Evolutionary conservation across 2,329 filamentous ascomycete genomes (phyloP), one percentile per base, ranked within the genome.

Genomic region (Fulvia fulva): DNA sequence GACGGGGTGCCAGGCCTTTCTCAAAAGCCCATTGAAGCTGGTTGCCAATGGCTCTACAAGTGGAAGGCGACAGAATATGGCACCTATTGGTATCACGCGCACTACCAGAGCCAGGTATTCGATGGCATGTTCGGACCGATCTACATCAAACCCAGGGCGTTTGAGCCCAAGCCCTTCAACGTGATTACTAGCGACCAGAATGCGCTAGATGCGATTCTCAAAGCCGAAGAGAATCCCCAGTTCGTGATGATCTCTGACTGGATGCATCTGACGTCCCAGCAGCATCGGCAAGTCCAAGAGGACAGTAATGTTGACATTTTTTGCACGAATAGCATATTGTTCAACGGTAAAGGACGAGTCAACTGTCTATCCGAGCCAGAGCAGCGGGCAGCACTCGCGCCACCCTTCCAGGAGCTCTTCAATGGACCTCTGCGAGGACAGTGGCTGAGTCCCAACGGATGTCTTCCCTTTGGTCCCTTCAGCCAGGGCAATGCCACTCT

Each of bases 1-100:
- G 64, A 66, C 49, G 64, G 64, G 19, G 61, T 63, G 19, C 58
- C 63, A 37, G 64, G 64, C 6, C 44, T 66, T 3, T 59, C 62
- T 11, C 64, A 66, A 49, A 51, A 34, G 19, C 60, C 55, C 8
- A 65, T 66, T 70, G 26, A 30, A 7, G 58, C 61, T 19, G 60
- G 58, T 14, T 45, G 50, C 5, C 51, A 53, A n/a, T 63, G 44
- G 37, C 44, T 61, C 5, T 63, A 65, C 55, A 53, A 58, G 26
- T 65, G 56, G 53, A 59, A 47, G 12, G 63, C 63, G 5, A 53
- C 14, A 12, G 32, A 59, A 7, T 58, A 56, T 44, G 63, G 63
- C 25, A 50, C 53, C 14, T 65, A 61, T 49, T 65, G 53, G 53
- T 65, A 57, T 37, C 61, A 63, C 32, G 54, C 61, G 9, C 61